phyloP scores from a whole-genome alignment of 257 asterid species.

The Dorcoceras hygrometricum region DNA sequence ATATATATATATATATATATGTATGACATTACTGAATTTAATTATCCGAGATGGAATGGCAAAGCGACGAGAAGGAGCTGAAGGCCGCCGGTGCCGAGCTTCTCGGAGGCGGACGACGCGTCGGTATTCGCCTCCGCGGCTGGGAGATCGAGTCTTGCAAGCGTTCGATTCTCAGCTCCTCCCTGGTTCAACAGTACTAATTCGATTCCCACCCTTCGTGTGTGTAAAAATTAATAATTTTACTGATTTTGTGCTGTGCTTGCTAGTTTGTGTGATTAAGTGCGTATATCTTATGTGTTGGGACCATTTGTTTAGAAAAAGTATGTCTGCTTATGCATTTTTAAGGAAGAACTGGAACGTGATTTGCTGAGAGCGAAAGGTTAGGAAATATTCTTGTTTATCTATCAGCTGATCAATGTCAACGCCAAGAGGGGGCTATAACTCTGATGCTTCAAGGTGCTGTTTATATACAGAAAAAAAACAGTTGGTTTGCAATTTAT shows the following conservation, averaged over 20 bases:
- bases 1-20: too few relatives aligned
- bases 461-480: slow-evolving; percentile 9
- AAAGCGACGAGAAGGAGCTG: slow-evolving; percentile 49
- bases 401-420: not conserved
- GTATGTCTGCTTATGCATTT: slow-evolving; percentile 10
- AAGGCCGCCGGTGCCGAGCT: slow-evolving; percentile 58
- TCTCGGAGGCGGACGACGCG: slow-evolving; percentile 43
- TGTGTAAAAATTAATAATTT: slow-evolving; percentile 4
- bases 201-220: not conserved
- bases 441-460: slow-evolving; percentile 4
- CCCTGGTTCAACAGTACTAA: slow-evolving; percentile 56
- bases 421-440: too few relatives aligned
- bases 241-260: slow-evolving; percentile 1
- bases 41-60: slow-evolving; percentile 47
- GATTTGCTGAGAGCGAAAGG: not conserved
- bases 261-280: slow-evolving; percentile 10
- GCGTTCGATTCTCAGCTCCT: slow-evolving; percentile 78
- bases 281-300: slow-evolving; percentile 13
- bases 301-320: not conserved
- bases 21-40: not conserved
- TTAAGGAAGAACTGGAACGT: not conserved
- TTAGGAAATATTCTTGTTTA: not conserved
- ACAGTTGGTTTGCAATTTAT: slow-evolving; percentile 13
- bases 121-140: slow-evolving; percentile 49
- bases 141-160: slow-evolving; percentile 89